These are phyloP conservation scores for Lasiosphaeria miniovina DNA, from an alignment of 495 filamentous ascomycete genomes.

Conservation along the genomic window DNA sequence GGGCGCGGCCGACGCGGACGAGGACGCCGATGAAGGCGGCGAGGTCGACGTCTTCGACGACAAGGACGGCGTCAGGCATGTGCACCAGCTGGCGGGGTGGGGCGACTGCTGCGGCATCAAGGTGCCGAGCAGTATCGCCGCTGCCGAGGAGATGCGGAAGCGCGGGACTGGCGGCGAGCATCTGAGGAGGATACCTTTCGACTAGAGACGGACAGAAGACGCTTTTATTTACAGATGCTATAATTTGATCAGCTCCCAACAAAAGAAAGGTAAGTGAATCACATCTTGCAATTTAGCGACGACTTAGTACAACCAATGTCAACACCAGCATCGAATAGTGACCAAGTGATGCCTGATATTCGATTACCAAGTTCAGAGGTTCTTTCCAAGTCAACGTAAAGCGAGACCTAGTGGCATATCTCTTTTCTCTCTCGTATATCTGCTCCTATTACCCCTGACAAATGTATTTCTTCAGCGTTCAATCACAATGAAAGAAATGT, in stretches of 20 bases:
- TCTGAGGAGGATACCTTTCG: slow-evolving; percentile 87
- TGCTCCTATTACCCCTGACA: too few species aligned
- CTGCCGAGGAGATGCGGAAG: slow-evolving; percentile 82
- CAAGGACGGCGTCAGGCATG: slow-evolving; percentile 63
- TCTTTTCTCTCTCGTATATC: too few species aligned
- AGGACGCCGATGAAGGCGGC: slow-evolving; percentile 51
- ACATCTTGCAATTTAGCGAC: too few species aligned
- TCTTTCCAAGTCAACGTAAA: too few species aligned
- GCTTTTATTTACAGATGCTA: neutral
- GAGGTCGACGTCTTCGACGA: slow-evolving; percentile 56
- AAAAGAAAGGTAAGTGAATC: neutral
- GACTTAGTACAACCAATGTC: too few species aligned
- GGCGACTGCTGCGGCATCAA: slow-evolving; percentile 99
- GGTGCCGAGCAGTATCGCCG: slow-evolving; percentile 89
- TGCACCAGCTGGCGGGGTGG: slow-evolving; percentile 68
- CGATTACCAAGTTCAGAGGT: too few species aligned
- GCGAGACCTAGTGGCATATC: too few species aligned
- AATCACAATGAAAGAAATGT: too few species aligned
- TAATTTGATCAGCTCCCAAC: neutral
- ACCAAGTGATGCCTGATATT: too few species aligned
- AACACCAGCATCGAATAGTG: too few species aligned
- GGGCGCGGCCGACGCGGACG: slow-evolving; percentile 23
- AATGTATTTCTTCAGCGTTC: too few species aligned
- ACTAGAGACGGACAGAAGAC: slow-evolving; percentile 43
- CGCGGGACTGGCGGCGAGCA: slow-evolving; percentile 53